Evolutionary conservation across 345 rosid genomes (phyloP).

Genomic region (Eucalyptus caleyi): DNA sequence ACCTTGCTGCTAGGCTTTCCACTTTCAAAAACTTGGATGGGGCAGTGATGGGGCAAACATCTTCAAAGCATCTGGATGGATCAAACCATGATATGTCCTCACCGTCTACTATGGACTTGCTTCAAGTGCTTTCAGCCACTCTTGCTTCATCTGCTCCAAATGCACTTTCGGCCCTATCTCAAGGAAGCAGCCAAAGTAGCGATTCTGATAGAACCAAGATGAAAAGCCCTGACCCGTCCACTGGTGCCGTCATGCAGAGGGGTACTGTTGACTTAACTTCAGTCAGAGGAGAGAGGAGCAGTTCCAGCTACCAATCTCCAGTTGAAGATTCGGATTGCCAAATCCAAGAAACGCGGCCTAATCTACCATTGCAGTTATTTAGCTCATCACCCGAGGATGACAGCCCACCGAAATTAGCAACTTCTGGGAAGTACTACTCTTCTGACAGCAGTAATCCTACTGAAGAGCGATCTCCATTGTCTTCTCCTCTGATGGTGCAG

Average conservation of each 20-base stretch:
- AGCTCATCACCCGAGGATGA: slow-evolving; percentile 61
- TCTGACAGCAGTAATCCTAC: slow-evolving; percentile 84
- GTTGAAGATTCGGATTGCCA: slow-evolving; percentile 64
- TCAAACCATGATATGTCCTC: slow-evolving; percentile 29
- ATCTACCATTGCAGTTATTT: slow-evolving; percentile 68
- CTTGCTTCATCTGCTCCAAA: slow-evolving; percentile 54
- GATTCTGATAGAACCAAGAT: slow-evolving; percentile 43
- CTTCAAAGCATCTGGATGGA: slow-evolving; percentile 23
- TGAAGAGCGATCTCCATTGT: slow-evolving; percentile 66
- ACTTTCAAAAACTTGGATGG: slow-evolving; percentile 30
- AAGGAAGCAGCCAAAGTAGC: slow-evolving; percentile 47
- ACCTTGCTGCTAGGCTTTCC: slow-evolving; percentile 55
- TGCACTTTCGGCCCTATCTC: slow-evolving; percentile 39
- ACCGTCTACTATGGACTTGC: slow-evolving; percentile 65
- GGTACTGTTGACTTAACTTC: slow-evolving; percentile 33
- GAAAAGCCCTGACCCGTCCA: slow-evolving; percentile 22
- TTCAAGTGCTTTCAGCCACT: slow-evolving; percentile 61
- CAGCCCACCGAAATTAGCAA: slow-evolving; percentile 55
- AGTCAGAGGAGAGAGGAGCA: slow-evolving; percentile 52
- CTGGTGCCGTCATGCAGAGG: slow-evolving; percentile 21
- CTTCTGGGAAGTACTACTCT: slow-evolving; percentile 76
- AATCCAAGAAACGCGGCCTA: slow-evolving; percentile 38
- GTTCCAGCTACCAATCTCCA: slow-evolving; percentile 62
- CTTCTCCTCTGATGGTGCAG: slow-evolving; percentile 76
- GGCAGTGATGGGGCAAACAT: slow-evolving; percentile 26